A percentile compares a stretch with the other conserved stretches of the same genome.
Evolutionary conservation across 148 eudicot genomes (phyloP).

Genomic region (Arbutus unedo): DNA sequence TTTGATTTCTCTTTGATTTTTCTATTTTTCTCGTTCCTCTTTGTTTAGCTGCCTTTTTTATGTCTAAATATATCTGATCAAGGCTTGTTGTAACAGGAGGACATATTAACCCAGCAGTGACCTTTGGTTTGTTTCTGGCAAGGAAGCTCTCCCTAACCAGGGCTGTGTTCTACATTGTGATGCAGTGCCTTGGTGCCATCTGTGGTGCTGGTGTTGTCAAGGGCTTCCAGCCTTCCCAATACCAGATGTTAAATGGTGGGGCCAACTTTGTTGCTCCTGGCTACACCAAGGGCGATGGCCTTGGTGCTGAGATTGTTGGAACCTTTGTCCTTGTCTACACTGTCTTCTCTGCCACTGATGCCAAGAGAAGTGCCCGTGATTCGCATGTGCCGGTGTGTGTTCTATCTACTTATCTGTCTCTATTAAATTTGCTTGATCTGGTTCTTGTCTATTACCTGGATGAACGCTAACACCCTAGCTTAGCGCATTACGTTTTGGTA

Average conservation of each 20-base stretch:
- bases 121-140: conserved; percentile 45
- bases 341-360: conserved; percentile 93
- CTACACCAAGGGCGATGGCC: conserved; percentile 82
- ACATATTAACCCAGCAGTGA: conserved; percentile 52
- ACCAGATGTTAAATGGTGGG: conserved; percentile 48
- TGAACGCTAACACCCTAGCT: no score
- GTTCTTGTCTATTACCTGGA: background rate
- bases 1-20: background rate
- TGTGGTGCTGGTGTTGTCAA: conserved; percentile 56
- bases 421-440: background rate
- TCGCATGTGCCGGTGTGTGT: conserved; percentile 84
- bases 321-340: conserved; percentile 93
- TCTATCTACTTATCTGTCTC: background rate
- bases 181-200: conserved; percentile 48
- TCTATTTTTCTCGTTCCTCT: background rate
- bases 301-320: conserved; percentile 93
- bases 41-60: background rate
- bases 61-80: background rate
- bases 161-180: conserved; percentile 49
- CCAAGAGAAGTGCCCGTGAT: conserved; percentile 83
- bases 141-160: conserved; percentile 46
- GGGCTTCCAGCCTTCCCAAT: conserved; percentile 32
- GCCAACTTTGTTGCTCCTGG: conserved; percentile 72
- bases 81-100: conserved; percentile 33
- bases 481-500: no score